Percentiles rank a stretch among this genome's conserved stretches.
Conservation (phyloP, 805 yeast genomes). For the Zygosaccharomyces lentus region DNA sequence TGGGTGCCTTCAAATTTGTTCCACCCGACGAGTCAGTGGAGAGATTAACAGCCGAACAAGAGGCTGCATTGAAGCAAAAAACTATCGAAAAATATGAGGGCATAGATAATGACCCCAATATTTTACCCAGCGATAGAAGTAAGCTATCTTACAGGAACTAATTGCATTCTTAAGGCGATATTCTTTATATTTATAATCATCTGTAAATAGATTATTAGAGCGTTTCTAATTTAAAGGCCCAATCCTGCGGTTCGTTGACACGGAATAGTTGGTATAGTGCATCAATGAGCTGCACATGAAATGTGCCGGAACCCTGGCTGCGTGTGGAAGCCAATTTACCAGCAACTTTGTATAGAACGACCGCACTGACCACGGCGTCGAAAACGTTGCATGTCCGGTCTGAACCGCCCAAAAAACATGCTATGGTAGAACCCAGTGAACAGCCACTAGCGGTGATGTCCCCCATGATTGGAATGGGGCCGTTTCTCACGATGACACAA, state of each 20-base stretch:
- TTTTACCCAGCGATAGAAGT: slow-evolving; percentile 59
- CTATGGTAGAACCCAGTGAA: slow-evolving; percentile 68
- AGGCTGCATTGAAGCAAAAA: slow-evolving; percentile 45
- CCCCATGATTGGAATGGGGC: slow-evolving; percentile 63
- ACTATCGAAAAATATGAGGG: slow-evolving; percentile 53
- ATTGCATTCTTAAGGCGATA: slow-evolving; percentile 1
- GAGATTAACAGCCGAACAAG: slow-evolving; percentile 65
- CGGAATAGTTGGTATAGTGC: slow-evolving; percentile 26
- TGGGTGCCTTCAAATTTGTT: slow-evolving; percentile 81
- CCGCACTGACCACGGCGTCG: slow-evolving; percentile 51
- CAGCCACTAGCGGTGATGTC: slow-evolving; percentile 81
- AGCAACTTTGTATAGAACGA: slow-evolving; percentile 54
- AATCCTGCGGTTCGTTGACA: slow-evolving; percentile 23
- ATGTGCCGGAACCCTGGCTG: slow-evolving; percentile 37
- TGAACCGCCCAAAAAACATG: slow-evolving; percentile 50
- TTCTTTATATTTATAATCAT: slow-evolving; percentile 4
- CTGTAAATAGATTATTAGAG: slow-evolving; percentile 15
- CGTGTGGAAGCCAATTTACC: slow-evolving; percentile 49
- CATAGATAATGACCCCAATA: slow-evolving; percentile 39
- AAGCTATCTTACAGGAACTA: slow-evolving; percentile 46
- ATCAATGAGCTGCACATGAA: slow-evolving; percentile 31
- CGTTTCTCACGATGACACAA: slow-evolving; percentile 39
- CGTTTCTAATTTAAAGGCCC: slow-evolving; percentile 22
- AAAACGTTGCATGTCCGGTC: slow-evolving; percentile 35
- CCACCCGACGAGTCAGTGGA: slow-evolving; percentile 76